Base-by-base conservation (phyloP, 495 filamentous ascomycete species). In the Parathielavia hyrcaniae region DNA sequence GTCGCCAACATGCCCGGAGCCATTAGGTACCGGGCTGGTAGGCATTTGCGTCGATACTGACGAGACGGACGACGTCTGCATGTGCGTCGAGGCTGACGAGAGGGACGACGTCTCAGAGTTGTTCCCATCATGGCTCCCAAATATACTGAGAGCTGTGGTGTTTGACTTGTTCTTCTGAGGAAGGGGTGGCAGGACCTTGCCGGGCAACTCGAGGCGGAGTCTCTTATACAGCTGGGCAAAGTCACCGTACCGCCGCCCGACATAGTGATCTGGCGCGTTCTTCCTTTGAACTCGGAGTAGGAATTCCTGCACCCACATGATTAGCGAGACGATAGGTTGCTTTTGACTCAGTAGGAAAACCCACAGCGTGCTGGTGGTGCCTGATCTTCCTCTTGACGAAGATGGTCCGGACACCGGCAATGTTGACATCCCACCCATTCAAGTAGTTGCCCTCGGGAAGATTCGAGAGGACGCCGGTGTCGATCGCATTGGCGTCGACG, bases 351-450 rank as follows among this genome's bases (percentile, higher is more conserved):
- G 23, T 7, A n/a, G 45, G 10, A 12, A 35, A 50, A 71, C 86
- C 70, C 75, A 95, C 91, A 53, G 93, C 90, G 77, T 98, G 95
- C 65, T 88, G 86, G 70, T 96, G 95, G 64, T 92, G 84, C 50
- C 93, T 77, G 34, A 97, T 82, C 38, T 91, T 95, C 66, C 91
- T 83, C 79, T 92, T 93, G 38, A 90, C 76, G 20, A 80, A 83
- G 5, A 81, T 87, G 2, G 88, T 86, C 48, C 91, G 81, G 47
- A 98, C 93, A 26, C 86, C 89, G 17, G 91, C 91, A 53, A 98
- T 87, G 74, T 98, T 98, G 59, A 97, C 83, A 71, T 97, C 91
- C 93, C 93, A 97, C 9, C 89, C 91, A 72, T 98, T 89, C 49
- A 95, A 86, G 55, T 85, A 83, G 72, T 96, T 83, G 0, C 93